These are phyloP conservation scores for Eucalyptus tenuipes DNA, from an alignment of 345 rosid species.

Conservation along the genomic window DNA sequence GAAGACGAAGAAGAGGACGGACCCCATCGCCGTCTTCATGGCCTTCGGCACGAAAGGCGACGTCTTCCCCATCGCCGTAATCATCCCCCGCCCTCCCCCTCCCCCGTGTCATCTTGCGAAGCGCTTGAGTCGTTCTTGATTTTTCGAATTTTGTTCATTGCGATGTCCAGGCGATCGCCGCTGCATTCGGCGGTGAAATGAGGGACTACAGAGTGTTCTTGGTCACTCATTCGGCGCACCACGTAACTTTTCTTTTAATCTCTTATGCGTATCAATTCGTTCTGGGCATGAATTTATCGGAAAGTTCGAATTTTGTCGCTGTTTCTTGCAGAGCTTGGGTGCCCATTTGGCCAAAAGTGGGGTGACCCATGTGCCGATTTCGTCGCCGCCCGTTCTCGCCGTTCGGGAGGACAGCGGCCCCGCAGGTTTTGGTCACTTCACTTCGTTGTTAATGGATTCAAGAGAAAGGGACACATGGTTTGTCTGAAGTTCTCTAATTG, in stretches of 20 bases:
- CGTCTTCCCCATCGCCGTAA: conserved; percentile 60
- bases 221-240: conserved; percentile 69
- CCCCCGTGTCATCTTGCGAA: neutral
- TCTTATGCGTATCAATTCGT: neutral
- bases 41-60: conserved; percentile 89
- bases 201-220: conserved; percentile 37
- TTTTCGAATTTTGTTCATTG: neutral
- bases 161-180: conserved; percentile 56
- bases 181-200: conserved; percentile 59
- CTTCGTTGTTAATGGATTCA: neutral
- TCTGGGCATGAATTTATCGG: neutral
- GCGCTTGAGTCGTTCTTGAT: neutral
- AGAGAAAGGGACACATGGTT: neutral
- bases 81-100: too few relatives aligned
- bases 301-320: neutral
- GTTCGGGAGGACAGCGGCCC: neutral
- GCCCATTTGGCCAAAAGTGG: conserved; percentile 31
- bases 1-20: conserved; percentile 1
- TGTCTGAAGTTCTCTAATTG: neutral
- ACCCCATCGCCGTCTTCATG: conserved; percentile 55
- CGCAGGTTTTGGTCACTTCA: conserved; percentile 16
- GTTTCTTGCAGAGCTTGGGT: conserved; percentile 32
- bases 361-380: conserved; percentile 26
- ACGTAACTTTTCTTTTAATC: conserved; percentile 16
- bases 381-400: conserved; percentile 68